phyloP scores from a whole-genome alignment of 352 stramenopile genomes.

The Plasmopara muralis region DNA sequence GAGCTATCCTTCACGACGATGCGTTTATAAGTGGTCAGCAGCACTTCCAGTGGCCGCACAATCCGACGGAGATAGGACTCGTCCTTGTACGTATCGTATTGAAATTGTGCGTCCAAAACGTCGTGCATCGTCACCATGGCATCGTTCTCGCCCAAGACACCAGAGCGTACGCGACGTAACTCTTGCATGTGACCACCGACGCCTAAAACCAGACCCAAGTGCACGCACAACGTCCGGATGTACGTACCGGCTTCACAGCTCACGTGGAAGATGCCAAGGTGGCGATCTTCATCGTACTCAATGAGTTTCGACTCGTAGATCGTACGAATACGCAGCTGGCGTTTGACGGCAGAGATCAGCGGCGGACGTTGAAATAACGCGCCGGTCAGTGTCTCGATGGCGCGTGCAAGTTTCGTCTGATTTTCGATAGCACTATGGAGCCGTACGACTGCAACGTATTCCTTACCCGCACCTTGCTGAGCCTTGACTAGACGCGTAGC shows the following conservation, averaged over 20 bases:
- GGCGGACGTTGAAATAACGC: conserved; percentile 99
- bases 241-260: conserved; percentile 99
- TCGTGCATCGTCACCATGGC: conserved; percentile 99
- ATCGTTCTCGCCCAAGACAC: conserved; percentile 94
- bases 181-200: conserved; percentile 99
- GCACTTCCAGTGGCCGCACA: conserved; percentile 96
- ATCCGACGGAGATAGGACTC: conserved; percentile 98
- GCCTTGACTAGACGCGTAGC: conserved; percentile 91
- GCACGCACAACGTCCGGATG: conserved; percentile 99
- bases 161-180: conserved; percentile 95
- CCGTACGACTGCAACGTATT: conserved; percentile 98
- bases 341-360: conserved; percentile 99
- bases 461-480: conserved; percentile 96
- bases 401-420: conserved; percentile 88
- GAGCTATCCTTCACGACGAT: conserved; percentile 99
- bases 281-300: conserved; percentile 96
- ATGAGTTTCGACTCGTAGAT: conserved; percentile 99
- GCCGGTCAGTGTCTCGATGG: conserved; percentile 98
- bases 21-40: conserved; percentile 99
- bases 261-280: conserved; percentile 97
- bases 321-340: conserved; percentile 98
- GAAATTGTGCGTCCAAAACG: conserved; percentile 98
- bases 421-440: conserved; percentile 94
- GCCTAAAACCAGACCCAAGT: conserved; percentile 96
- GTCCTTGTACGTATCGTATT: conserved; percentile 99